These are phyloP conservation scores for Nicotiana undulata DNA, from an alignment of 257 asterid genomes.

Conservation along the genomic window DNA sequence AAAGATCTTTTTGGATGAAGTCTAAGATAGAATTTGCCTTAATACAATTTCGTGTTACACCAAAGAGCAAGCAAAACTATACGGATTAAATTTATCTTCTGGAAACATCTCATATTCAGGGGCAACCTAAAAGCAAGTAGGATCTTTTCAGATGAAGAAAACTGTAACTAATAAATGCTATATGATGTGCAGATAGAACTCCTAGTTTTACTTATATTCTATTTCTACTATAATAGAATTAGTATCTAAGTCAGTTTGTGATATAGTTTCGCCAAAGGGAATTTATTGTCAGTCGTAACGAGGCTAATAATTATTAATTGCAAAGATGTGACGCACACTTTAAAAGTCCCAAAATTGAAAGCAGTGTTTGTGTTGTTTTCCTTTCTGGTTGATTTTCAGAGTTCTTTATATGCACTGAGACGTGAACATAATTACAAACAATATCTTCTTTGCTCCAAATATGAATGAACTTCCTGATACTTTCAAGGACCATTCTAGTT, in stretches of 20 bases:
- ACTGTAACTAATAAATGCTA: neutral
- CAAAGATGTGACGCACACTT: neutral
- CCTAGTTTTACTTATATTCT: no score
- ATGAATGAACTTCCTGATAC: neutral
- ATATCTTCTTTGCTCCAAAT: neutral
- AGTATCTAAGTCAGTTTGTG: neutral
- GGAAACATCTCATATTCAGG: neutral
- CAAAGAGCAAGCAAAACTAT: neutral
- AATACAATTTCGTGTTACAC: neutral
- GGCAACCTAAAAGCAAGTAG: neutral
- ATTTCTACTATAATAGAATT: no score
- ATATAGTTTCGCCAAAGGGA: neutral
- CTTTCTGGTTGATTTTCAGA: neutral
- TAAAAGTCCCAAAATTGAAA: neutral
- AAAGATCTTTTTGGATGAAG: neutral
- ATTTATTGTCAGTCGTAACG: no score
- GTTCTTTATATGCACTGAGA: neutral
- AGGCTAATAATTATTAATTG: neutral
- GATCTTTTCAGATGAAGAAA: neutral
- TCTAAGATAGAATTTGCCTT: neutral
- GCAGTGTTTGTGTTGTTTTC: neutral
- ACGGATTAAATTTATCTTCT: neutral
- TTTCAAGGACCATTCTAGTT: neutral
- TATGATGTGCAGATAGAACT: neutral
- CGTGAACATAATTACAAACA: neutral